Base-by-base conservation (phyloP, 768 basidiomycete genomes). In the Pisolithus marmoratus region DNA sequence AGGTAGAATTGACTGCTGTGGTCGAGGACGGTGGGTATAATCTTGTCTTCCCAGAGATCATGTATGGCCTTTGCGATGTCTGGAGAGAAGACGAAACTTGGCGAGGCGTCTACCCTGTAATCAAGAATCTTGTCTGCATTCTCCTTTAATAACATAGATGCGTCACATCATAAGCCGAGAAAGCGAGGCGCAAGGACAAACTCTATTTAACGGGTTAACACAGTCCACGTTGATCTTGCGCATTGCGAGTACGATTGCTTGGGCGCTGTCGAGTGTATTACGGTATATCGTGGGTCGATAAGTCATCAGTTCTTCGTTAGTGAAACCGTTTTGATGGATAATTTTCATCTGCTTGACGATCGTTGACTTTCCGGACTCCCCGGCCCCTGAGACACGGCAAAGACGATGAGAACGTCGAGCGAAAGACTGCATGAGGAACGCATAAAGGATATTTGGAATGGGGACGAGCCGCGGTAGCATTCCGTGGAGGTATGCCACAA, bases 341-440 rank as follows among this genome's bases (percentile, higher is more conserved):
- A 97, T 94, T 77, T 95, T 96, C 94, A 98, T 96, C 69, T 98
- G 94, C 66, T 98, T 97, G 34, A 96, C 93, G 57, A 98, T 92
- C 0, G 94, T 98, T 4, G 83, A 85, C 72, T 97, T 97, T 6
- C 94, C 95, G 1, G 88, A 90, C 73, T 95, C 93, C 60, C 94
- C 92, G 14, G 93, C 94, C 50, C 94, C 94, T 94, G 59, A 14
- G n/a, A 24, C 19, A 27, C 5, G 24, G 51, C 43, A 38, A 14
- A 47, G 47, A 31, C 17, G 37, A 27, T 52, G 9, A 51, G 34
- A 8, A 26, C n/a, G 9, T 4, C 23, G 29, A 42, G 41, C 38
- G 17, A 46, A 26, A 42, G 11, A 26, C 14, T 24, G 26, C 48
- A 34, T 26, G 24, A 34, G 40, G 46, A 46, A 46, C 26, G 38